Base-by-base conservation (phyloP, 2,329 filamentous ascomycete genomes). In the Sporothrix brasiliensis region DNA sequence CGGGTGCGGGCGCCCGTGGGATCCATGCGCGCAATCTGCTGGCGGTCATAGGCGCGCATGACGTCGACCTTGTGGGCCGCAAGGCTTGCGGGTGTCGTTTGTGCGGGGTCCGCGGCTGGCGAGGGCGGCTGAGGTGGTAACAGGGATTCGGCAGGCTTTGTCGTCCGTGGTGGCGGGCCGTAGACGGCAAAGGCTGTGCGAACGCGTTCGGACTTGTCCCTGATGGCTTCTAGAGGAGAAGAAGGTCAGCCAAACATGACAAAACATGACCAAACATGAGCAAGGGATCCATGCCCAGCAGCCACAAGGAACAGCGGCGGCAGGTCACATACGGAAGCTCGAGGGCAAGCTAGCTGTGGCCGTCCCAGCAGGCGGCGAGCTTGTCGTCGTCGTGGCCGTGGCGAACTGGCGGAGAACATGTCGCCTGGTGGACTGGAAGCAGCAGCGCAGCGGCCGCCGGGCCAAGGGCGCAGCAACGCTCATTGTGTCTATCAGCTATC, bases 1-100 rank as follows among this genome's bases (percentile, higher is more conserved):
- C 88, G 87, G 56, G 89, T 91, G 72, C 94, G 91, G 68, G 91
- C 89, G 66, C 93, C 93, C 0, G 89, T 93, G 4, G 93, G 93
- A 81, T 99, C 95, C 77, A 97, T 91, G 54, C 86, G 80, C 53
- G 85, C 78, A 77, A 97, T 86, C 81, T 97, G 92, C 70, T 87
- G 81, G 67, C 85, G 79, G 75, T 89, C 89, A 76, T 97, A 84
- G 71, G 86, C 80, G 50, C 84, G 83, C 76, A 98, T 82, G 27
- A 93, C 90, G 76, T 93, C 73, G 58, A 73, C 69, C 13, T 72
- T 72, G 9, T 75, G 73, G 21, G 66, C 63, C 58, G 24, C 24
- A 24, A 24, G 24, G 24, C 65, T 56, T 67, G 72, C 1, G 61
- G 69, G 52, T n/a, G 72, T 68, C 50, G 70, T 73, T 19, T 21